Base-by-base conservation (phyloP, 768 basidiomycete genomes). In the Mycena capillaripes region DNA sequence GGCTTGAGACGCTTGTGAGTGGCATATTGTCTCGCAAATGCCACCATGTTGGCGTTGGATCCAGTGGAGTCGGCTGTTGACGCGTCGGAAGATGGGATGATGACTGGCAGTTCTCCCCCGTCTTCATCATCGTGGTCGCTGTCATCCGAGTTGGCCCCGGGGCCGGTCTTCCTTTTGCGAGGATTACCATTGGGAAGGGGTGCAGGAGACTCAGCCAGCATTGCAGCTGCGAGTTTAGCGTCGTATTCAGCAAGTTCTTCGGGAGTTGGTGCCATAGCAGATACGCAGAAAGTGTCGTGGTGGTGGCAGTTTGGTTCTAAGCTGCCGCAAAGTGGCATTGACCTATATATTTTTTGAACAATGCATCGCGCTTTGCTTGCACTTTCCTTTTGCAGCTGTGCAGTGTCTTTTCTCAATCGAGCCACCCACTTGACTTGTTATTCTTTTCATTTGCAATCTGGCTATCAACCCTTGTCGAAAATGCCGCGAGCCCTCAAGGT, bases 1-100 rank as follows among this genome's bases (percentile, higher is more conserved):
- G 61, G 61, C n/a, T 50, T 48, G n/a, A 62, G 61, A 4, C 61
- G 46, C 32, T 50, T 62, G 32, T 62, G 61, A 25, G 61, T 62
- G 30, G 44, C 61, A 23, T 25, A 62, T 34, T 36, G 61, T 19
- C 23, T 62, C 8, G 46, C 61, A 34, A 62, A 62, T 10, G 29
- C 61, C 19, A 62, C 6, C 8, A 62, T 46, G 29, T 62, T 62
- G 4, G 23, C 29, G 32, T 50, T 25, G 6, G 61, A 30, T 36
- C 7, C 36, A 36, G 36, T 36, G 36, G n/a, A n/a, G n/a, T n/a
- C n/a, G n/a, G 36, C 36, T 1, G 60, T 17, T 8, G 44, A 23
- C 3, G 29, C 42, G 4, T 19, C 61, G 0, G 30, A 46, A 1
- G 59, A 12, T 6, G 44, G 42, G 14, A 32, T 32, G 19, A 29